phyloP scores from a whole-genome alignment of 2,329 filamentous ascomycete species.

The Fusarium scirpi region DNA sequence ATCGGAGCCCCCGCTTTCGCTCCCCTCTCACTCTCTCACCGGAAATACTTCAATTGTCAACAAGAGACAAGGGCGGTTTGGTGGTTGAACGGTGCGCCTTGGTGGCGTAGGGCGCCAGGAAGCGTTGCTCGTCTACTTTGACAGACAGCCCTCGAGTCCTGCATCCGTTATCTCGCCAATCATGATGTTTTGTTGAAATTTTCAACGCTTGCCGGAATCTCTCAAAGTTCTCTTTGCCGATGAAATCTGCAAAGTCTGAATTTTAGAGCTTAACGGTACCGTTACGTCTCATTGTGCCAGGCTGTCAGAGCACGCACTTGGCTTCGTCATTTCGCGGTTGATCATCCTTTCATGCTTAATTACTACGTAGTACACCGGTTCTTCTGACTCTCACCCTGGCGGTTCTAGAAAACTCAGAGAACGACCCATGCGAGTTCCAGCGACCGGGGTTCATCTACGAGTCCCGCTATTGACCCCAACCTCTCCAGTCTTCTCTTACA shows the following conservation, averaged over 20 bases:
- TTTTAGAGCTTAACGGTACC: slow-evolving; percentile 15
- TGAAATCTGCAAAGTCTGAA: slow-evolving; percentile 4
- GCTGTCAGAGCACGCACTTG: slow-evolving; percentile 1
- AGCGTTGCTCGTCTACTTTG: slow-evolving; percentile 14
- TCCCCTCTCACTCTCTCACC: slow-evolving; percentile 23
- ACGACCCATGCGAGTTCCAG: slow-evolving; percentile 26
- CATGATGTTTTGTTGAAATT: slow-evolving; percentile 31
- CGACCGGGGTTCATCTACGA: slow-evolving; percentile 19
- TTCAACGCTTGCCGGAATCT: slow-evolving; percentile 29
- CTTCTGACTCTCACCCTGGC: slow-evolving; percentile 31
- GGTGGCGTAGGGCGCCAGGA: slow-evolving; percentile 35
- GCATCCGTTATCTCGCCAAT: slow-evolving; percentile 31
- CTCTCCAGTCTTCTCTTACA: slow-evolving; percentile 6
- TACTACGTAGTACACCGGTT: slow-evolving; percentile 27
- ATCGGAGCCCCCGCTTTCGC: slow-evolving; percentile 38
- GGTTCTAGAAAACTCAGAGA: slow-evolving; percentile 41
- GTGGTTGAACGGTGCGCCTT: slow-evolving; percentile 23
- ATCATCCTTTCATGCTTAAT: slow-evolving; percentile 43
- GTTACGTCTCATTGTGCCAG: slow-evolving; percentile 1
- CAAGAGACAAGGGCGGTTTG: slow-evolving; percentile 30
- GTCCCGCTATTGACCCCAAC: slow-evolving; percentile 20
- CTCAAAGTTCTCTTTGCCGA: slow-evolving; percentile 2
- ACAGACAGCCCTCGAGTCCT: slow-evolving; percentile 12
- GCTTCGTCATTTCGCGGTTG: slow-evolving; percentile 23
- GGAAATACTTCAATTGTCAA: slow-evolving; percentile 31